A percentile compares a stretch with the other conserved stretches of the same genome.
phyloP scores from a whole-genome alignment of 1,284 basidiomycete genomes.

The Neolentinus lepideus region DNA sequence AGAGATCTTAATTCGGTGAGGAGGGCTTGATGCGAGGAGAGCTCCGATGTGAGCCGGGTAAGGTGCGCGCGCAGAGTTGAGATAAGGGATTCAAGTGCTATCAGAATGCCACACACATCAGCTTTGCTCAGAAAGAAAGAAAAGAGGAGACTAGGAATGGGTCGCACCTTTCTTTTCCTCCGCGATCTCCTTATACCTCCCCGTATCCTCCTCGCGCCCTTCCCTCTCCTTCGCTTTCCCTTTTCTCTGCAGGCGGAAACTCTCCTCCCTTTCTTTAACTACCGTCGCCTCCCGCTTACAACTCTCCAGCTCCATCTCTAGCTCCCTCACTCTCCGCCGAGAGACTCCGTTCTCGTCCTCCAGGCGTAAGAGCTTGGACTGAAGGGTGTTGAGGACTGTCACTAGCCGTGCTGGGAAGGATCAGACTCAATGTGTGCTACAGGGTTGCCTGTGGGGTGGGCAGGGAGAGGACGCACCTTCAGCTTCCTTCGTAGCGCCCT shows the following conservation, averaged over 20 bases:
- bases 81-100: conserved; percentile 76
- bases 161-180: conserved; percentile 77
- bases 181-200: conserved; percentile 62
- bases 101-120: no score
- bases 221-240: conserved; percentile 6
- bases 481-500: conserved; percentile 42
- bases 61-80: conserved; percentile 66
- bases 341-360: conserved; percentile 80
- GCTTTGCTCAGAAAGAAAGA: conserved; percentile 9
- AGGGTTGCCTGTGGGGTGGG: conserved; percentile 1
- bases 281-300: conserved; percentile 71
- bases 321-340: conserved; percentile 67
- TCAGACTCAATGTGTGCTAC: no score
- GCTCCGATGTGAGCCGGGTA: conserved; percentile 67
- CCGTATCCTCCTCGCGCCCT: conserved; percentile 7
- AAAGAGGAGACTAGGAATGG: not conserved
- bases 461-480: conserved; percentile 37
- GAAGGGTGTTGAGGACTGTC: conserved; percentile 54
- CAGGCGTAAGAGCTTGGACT: conserved; percentile 58
- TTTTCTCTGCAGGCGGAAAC: conserved; percentile 34
- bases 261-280: conserved; percentile 52
- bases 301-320: conserved; percentile 75
- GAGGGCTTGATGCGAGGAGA: conserved; percentile 64
- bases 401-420: conserved; percentile 52
- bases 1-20: conserved; percentile 58